Evolutionary conservation across 2,329 filamentous ascomycete genomes (phyloP).

Genomic region (Ophiocordyceps sinensis): DNA sequence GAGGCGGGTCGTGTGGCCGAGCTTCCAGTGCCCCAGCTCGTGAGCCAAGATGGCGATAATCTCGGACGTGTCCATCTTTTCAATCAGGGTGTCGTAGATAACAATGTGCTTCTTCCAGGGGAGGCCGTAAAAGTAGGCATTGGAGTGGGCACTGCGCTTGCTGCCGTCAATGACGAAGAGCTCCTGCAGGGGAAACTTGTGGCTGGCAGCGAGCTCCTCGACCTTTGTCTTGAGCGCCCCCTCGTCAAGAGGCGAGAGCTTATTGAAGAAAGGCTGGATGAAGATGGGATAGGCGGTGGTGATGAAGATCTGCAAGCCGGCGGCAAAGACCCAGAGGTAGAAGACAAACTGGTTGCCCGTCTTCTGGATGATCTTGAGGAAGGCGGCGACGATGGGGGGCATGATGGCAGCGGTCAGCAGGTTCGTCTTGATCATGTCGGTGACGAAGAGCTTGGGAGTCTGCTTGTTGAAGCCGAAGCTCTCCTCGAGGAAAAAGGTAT

Average conservation of each 20-base stretch:
- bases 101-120: constrained; percentile 99
- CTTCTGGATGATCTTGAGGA: constrained; percentile 86
- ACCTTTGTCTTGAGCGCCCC: constrained; percentile 80
- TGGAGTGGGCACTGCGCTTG: constrained; percentile 76
- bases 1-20: constrained; percentile 85
- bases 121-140: constrained; percentile 91
- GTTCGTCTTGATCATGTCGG: constrained; percentile 84
- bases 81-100: constrained; percentile 93
- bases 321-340: constrained; percentile 89
- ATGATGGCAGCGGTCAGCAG: constrained; percentile 66
- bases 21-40: constrained; percentile 93
- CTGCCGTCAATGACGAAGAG: constrained; percentile 89
- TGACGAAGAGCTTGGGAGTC: constrained; percentile 74
- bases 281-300: constrained; percentile 93
- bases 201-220: constrained; percentile 65
- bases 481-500: constrained; percentile 91
- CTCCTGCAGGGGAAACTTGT: constrained; percentile 85
- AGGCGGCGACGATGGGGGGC: constrained; percentile 77
- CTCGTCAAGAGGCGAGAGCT: constrained; percentile 79
- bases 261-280: constrained; percentile 95
- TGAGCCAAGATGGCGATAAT: constrained; percentile 91
- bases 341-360: constrained; percentile 95
- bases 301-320: constrained; percentile 80
- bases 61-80: constrained; percentile 84
- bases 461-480: constrained; percentile 99